Evolutionary conservation across 352 stramenopile genomes (phyloP), one percentile per base, ranked within the genome.

Genomic region (Globisporangium sylvaticum): DNA sequence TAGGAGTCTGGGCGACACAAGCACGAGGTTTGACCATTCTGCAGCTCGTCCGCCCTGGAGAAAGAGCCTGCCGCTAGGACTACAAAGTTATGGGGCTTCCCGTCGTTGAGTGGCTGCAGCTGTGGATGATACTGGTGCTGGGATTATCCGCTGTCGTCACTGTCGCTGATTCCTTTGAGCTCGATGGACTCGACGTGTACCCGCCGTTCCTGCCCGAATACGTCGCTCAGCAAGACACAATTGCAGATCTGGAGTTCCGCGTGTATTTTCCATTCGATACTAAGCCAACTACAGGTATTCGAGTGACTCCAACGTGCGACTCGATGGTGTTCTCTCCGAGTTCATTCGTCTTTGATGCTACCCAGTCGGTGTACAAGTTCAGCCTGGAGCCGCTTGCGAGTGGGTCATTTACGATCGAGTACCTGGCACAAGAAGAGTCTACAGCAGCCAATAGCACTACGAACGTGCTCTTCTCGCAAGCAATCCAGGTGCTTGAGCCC

Each of bases 211-310:
- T 87, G 4, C 78, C 78, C 0, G 44, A 50, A 2, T 56, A 77
- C 39, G 67, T 87, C 15, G 70, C 76, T 14, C 68, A 64, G 20
- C 69, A 76, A 54, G 80, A 86, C 42, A 68, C 37, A 20, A 67
- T 84, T 22, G 48, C 67, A 3, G 72, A 67, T 1, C 59, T 89
- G 2, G 78, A 87, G 58, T 55, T 87, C 29, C 78, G 81, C 0
- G 52, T 90, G 34, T 81, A 81, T 25, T 63, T 85, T 12, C 31
- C 65, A 58, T 18, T 29, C 27, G 20, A 8, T 24, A 42, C 2
- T 12, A 67, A 31, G 46, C 60, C 68, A 1, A 15, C 55, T 20
- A 48, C 22, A 4, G 61, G 34, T 3, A 48, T 81, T 9, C 71
- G 73, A 3, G 64, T 87, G 48, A 86, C 69, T 1, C 81, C 76